These are phyloP conservation scores for Rhynchosporium secalis DNA, from an alignment of 2,329 filamentous ascomycete species.

Conservation along the genomic window DNA sequence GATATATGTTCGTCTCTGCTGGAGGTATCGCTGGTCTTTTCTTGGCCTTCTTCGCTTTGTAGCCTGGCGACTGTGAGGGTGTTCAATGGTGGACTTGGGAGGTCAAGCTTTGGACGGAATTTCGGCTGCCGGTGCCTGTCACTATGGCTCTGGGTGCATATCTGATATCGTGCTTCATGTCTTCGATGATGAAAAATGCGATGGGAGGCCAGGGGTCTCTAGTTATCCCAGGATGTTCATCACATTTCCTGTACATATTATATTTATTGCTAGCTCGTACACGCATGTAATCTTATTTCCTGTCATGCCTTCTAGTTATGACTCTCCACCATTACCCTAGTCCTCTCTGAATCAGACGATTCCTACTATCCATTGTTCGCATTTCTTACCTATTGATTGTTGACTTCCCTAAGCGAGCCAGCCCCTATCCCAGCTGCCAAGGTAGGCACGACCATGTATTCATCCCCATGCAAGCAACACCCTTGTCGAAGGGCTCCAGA, in stretches of 20 bases:
- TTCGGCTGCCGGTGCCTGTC: neutral
- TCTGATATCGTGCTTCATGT: no score
- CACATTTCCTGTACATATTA: no score
- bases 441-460: neutral
- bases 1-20: constrained; percentile 2
- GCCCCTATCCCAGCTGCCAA: neutral
- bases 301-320: neutral
- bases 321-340: neutral
- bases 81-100: neutral
- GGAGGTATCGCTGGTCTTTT: constrained; percentile 7
- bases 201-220: neutral
- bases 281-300: neutral
- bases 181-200: no score
- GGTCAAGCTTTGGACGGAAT: neutral
- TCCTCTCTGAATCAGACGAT: neutral
- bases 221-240: neutral
- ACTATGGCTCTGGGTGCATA: neutral
- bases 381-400: neutral
- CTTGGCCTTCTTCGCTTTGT: constrained; percentile 12
- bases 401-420: constrained; percentile 1
- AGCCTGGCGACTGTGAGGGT: neutral
- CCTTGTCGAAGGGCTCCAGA: no score
- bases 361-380: neutral
- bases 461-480: no score
- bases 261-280: no score